Evolutionary conservation across 805 yeast species (phyloP), one percentile per base, ranked within the genome.

Genomic region (Huiozyma sinensis): DNA sequence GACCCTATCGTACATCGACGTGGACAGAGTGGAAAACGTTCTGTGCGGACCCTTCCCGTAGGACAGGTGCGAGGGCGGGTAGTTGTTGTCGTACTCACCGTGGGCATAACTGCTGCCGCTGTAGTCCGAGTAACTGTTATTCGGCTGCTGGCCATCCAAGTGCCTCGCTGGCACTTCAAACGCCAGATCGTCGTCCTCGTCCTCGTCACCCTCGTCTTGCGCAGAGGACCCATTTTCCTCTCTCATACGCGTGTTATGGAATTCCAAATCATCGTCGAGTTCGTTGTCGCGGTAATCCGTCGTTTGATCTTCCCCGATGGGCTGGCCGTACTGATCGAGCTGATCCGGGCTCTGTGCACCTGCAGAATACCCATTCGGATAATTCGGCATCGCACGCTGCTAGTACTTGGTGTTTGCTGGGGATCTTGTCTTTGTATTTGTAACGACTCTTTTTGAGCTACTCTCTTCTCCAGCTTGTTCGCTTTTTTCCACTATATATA

Each of bases 61-160:
- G 58, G 85, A 78, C 81, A 82, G 80, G 61, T 83, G 89, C 6
- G 94, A 84, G 31, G 90, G 87, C 40, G 89, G 79, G 61, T 79
- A 80, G 39, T 53, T 47, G 24, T 49, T 50, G 34, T 53, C 84
- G 12, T 34, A 39, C 35, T 39, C 37, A 29, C 28, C 34, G 32
- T 63, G 64, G 43, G 71, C 69, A 29, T 66, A 65, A 32, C 69
- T 69, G 46, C 83, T 83, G 58, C 77, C 76, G 46, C 77, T 70
- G 54, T 77, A 79, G 57, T 77, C 83, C 31, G 81, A 75, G 46
- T 77, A 79, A 45, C 78, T 80, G 33, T 8, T 8, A 17, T 17
- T 17, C 4, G 24, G 24, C 24, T 17, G 24, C 24, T 17, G 24
- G 24, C 24, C 24, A 17, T 17, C 24, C 24, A 17, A 17, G 24